These are phyloP conservation scores for Eucalyptus cloeziana DNA, from an alignment of 345 rosid genomes.

Conservation along the genomic window DNA sequence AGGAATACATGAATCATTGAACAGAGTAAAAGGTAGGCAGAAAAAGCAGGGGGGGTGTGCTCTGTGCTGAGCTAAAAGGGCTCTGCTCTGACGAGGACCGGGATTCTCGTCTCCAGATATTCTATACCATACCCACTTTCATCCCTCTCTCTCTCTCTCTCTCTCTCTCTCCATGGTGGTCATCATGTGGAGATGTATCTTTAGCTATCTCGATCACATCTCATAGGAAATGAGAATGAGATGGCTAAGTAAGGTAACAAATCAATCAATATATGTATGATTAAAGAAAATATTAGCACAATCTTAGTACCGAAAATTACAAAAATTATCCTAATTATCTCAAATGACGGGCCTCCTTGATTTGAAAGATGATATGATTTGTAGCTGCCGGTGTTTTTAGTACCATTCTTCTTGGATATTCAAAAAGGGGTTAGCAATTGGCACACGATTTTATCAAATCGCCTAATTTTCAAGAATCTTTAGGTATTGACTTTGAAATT, in stretches of 20 bases:
- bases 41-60: neutral
- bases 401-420: neutral
- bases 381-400: neutral
- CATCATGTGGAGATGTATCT: neutral
- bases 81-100: neutral
- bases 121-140: neutral
- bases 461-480: neutral
- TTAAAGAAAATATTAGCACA: neutral
- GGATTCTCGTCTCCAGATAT: neutral
- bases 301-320: neutral
- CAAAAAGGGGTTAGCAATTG: neutral
- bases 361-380: neutral
- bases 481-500: neutral
- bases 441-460: neutral
- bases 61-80: neutral
- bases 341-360: neutral
- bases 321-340: neutral
- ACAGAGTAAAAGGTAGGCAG: slow-evolving; percentile 15
- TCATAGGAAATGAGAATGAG: neutral
- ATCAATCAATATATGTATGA: too few relatives aligned
- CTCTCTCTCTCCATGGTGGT: neutral
- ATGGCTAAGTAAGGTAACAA: neutral
- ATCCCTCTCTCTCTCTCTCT: too few relatives aligned
- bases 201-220: neutral
- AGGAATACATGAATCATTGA: slow-evolving; percentile 9